Conservation (phyloP, 2,329 filamentous ascomycete species). For the Zymoseptoria brevis region DNA sequence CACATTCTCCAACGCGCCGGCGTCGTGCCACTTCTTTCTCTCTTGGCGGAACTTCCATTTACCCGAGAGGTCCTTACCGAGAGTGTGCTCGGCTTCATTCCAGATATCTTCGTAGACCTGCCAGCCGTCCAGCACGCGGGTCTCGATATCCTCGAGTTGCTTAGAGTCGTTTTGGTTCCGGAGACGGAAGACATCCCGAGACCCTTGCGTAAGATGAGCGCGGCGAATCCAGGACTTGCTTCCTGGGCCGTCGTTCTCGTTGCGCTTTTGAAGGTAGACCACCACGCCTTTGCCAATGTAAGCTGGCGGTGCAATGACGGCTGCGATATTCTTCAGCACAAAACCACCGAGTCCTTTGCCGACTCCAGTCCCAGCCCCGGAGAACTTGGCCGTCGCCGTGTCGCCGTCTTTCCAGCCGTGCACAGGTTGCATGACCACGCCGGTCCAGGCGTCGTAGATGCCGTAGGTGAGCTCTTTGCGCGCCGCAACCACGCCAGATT, state of each 20-base stretch:
- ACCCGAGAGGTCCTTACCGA: slow-evolving; percentile 17
- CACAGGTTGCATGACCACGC: slow-evolving; percentile 69
- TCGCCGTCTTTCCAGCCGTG: slow-evolving; percentile 54
- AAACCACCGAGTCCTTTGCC: slow-evolving; percentile 78
- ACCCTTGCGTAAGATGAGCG: slow-evolving; percentile 27
- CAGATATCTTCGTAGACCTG: slow-evolving; percentile 28
- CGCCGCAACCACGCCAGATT: slow-evolving; percentile 66
- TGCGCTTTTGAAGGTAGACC: slow-evolving; percentile 60
- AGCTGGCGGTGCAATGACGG: slow-evolving; percentile 56
- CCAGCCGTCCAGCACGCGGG: slow-evolving; percentile 25
- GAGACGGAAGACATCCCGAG: slow-evolving; percentile 23
- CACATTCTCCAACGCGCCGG: slow-evolving; percentile 29
- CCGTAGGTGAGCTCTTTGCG: slow-evolving; percentile 55
- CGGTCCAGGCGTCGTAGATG: slow-evolving; percentile 73
- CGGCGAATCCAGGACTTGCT: slow-evolving; percentile 23
- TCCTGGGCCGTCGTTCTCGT: slow-evolving; percentile 19
- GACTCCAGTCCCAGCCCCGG: slow-evolving; percentile 47
- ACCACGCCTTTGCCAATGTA: slow-evolving; percentile 79
- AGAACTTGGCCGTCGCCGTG: slow-evolving; percentile 22
- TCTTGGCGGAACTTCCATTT: slow-evolving; percentile 18
- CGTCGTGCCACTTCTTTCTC: slow-evolving; percentile 24
- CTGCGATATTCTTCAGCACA: slow-evolving; percentile 73
- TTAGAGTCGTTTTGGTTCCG: slow-evolving; percentile 8
- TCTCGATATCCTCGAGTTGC: slow-evolving; percentile 13
- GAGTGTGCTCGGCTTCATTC: slow-evolving; percentile 18